Percentiles rank a stretch among this genome's conserved stretches.
Conservation (phyloP, 768 basidiomycete species). For the Strobilomyces echinocephalus region DNA sequence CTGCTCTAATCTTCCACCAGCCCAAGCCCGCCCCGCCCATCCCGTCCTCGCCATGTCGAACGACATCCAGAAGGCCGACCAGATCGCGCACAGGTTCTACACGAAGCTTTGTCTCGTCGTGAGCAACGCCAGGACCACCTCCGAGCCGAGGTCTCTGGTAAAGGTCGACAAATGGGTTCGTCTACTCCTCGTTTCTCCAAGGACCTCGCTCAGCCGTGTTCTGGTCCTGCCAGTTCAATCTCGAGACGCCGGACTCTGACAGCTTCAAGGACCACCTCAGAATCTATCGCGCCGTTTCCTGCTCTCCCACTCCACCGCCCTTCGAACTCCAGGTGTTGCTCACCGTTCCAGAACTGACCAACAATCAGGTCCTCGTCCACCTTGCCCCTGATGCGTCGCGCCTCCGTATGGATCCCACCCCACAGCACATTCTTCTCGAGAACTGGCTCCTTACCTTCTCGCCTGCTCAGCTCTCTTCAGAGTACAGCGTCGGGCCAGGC, state of each 20-base stretch:
- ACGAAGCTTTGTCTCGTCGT: conserved; percentile 76
- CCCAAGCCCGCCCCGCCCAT: not conserved
- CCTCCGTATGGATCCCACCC: conserved; percentile 63
- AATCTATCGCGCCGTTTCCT: conserved; percentile 51
- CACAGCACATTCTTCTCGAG: conserved; percentile 68
- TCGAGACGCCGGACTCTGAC: conserved; percentile 73
- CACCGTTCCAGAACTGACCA: conserved; percentile 60
- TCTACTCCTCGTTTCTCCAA: conserved; percentile 1
- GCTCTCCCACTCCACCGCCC: conserved; percentile 34
- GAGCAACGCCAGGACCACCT: conserved; percentile 66
- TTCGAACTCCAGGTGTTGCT: conserved; percentile 70
- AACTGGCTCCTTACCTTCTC: conserved; percentile 55
- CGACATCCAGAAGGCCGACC: conserved; percentile 69
- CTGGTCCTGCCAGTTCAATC: conserved; percentile 57
- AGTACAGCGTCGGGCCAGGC: conserved; percentile 24
- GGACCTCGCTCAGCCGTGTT: not conserved
- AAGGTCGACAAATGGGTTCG: conserved; percentile 83
- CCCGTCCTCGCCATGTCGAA: conserved; percentile 42
- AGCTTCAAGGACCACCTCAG: conserved; percentile 57
- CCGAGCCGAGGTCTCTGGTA: conserved; percentile 36
- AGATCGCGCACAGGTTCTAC: conserved; percentile 81
- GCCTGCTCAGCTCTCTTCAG: conserved; percentile 16
- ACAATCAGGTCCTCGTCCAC: conserved; percentile 71
- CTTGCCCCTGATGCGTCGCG: conserved; percentile 54
- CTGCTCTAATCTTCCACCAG: conserved; percentile 20